A percentile compares a stretch with the other conserved stretches of the same genome.
These are phyloP conservation scores for Tetrahymena borealis DNA, from an alignment of 73 alveolate species.

Conservation along the genomic window DNA sequence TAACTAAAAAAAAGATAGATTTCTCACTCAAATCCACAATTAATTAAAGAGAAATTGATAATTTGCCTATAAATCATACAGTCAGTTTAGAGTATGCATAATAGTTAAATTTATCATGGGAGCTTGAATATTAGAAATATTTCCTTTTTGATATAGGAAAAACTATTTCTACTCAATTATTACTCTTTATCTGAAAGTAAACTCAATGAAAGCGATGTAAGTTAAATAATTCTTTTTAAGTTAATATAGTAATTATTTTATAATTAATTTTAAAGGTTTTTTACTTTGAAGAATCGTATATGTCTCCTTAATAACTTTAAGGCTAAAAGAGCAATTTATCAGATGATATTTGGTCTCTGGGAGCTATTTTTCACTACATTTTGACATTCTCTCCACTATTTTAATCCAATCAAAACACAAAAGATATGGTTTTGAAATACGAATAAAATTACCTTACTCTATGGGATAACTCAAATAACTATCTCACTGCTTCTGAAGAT, in stretches of 20 bases:
- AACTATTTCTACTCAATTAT: background rate
- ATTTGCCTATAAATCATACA: background rate
- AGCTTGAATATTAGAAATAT: background rate
- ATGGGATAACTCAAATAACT: background rate
- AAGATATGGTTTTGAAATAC: background rate
- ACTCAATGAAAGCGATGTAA: background rate
- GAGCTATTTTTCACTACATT: background rate
- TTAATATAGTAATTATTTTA: background rate
- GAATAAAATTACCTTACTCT: background rate
- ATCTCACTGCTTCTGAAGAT: background rate
- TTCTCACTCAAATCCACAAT: background rate
- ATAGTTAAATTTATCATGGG: background rate
- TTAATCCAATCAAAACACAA: background rate
- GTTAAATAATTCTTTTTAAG: background rate
- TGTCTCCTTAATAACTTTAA: background rate
- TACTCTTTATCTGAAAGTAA: background rate
- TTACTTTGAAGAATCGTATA: background rate
- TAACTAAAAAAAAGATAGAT: background rate
- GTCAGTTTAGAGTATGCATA: background rate
- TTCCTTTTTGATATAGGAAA: background rate
- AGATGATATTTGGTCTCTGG: background rate
- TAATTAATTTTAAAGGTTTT: background rate
- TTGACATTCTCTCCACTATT: background rate
- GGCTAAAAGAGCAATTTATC: background rate
- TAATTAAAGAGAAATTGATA: background rate